Evolutionary conservation across 73 alveolate species (phyloP), one percentile per base, ranked within the genome.

Genomic region (Tetrahymena malaccensis): DNA sequence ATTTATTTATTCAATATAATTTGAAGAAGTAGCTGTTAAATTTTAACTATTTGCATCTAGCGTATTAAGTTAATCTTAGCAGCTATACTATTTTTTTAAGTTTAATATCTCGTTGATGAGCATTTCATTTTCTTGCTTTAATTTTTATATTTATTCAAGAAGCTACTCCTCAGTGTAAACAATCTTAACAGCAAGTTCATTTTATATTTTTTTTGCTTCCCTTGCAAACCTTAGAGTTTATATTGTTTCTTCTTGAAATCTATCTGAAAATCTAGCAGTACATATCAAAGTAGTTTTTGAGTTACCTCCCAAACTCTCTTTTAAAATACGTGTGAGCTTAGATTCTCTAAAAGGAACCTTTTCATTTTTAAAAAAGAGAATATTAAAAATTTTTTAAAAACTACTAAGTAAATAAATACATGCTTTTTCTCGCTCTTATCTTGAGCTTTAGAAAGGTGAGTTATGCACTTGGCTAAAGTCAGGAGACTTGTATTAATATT

Each of bases 301-400:
- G 85, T 96, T 93, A 25, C 99, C 99, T 27, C 99, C 99, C 38
- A 98, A 95, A 35, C 98, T 96, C 95, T 98, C 99, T 98, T 97
- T 97, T 94, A 97, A 94, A 94, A 98, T 95, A 58, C 96, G 95
- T 12, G 99, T 98, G 57, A 98, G 96, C 96, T 98, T 97, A 38
- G 98, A 96, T 93, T 98, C 98, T 96, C 98, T 98, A 95, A 98
- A 40, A 85, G 70, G 55, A 22, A 85, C 70, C 55, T 85, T 40
- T 21, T 19, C 34, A 25, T 27, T 22, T 85, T 33, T 31, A 97
- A 27, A 96, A 97, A 19, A 97, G 93, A 21, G 9, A n/a, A n/a
- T n/a, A n/a, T n/a, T 12, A 1, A 19, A 85, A 37, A 37, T 34
- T 85, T 22, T 34, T 0, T 8, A 37, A 5, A 37, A 9, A 25